phyloP scores from a whole-genome alignment of 164 flowering plant species.

The Tetrastigma voinierianum region DNA sequence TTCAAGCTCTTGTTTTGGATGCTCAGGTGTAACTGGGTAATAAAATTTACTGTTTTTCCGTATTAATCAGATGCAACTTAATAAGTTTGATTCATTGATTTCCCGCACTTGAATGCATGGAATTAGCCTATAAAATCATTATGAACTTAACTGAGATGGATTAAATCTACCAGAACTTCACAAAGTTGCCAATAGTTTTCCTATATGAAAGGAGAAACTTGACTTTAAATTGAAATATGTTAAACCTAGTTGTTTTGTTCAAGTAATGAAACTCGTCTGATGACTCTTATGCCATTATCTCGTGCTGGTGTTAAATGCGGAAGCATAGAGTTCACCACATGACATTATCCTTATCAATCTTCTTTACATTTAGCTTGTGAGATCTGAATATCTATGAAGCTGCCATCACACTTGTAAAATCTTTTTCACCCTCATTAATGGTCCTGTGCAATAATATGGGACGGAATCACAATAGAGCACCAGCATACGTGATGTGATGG shows the following conservation, averaged over 20 bases:
- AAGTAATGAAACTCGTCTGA: no score
- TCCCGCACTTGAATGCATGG: neutral
- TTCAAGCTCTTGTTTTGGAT: neutral
- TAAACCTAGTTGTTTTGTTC: neutral
- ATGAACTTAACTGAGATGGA: neutral
- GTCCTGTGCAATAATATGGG: no score
- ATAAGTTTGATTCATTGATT: neutral
- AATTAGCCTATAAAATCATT: neutral
- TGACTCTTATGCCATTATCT: no score
- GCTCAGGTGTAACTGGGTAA: neutral
- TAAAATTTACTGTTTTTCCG: neutral
- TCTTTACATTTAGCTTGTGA: no score
- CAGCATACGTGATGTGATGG: no score
- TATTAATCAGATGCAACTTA: neutral
- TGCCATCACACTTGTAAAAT: no score
- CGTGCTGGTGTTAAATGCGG: no score
- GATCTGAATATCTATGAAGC: no score
- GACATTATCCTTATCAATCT: no score
- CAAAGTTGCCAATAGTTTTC: neutral
- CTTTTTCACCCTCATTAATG: no score
- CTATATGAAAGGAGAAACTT: neutral
- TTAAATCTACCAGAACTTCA: neutral
- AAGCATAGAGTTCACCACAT: no score
- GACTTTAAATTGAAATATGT: neutral
- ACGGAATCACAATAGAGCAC: no score